Conservation (phyloP, 441 rosid genomes). For the Omphalea diandra region DNA sequence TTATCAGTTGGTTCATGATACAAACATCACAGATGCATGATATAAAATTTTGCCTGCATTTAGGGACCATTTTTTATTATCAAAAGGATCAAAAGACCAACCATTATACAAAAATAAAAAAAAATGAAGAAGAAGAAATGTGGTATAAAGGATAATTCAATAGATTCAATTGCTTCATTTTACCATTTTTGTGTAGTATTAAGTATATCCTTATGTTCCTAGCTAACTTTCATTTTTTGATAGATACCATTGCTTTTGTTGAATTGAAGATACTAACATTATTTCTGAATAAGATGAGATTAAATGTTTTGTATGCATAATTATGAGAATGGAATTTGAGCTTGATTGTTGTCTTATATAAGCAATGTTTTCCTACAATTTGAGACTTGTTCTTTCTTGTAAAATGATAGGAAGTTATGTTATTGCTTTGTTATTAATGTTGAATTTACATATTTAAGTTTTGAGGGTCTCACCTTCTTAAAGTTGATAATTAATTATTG, state of each 20-base stretch:
- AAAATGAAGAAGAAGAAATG: no score
- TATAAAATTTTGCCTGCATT: background rate
- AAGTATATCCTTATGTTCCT: no score
- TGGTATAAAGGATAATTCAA: background rate
- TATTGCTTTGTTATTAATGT: background rate
- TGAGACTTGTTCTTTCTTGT: background rate
- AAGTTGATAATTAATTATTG: background rate
- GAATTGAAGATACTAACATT: no score
- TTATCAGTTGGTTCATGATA: slow-evolving; percentile 17
- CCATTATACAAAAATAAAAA: no score
- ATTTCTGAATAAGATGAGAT: background rate
- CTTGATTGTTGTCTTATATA: no score
- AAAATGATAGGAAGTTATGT: background rate
- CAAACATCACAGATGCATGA: slow-evolving; percentile 15
- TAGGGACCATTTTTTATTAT: slow-evolving; percentile 19
- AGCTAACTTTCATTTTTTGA: no score
- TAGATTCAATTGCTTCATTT: slow-evolving; percentile 2
- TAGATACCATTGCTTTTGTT: background rate
- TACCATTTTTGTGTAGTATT: no score
- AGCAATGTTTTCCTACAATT: background rate
- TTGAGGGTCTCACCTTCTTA: background rate
- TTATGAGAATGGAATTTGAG: background rate
- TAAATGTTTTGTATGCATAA: background rate
- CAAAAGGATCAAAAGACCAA: background rate
- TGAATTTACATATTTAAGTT: background rate